These are phyloP conservation scores for Claviceps fusiformis DNA, from an alignment of 2,329 filamentous ascomycete species.

Conservation along the genomic window DNA sequence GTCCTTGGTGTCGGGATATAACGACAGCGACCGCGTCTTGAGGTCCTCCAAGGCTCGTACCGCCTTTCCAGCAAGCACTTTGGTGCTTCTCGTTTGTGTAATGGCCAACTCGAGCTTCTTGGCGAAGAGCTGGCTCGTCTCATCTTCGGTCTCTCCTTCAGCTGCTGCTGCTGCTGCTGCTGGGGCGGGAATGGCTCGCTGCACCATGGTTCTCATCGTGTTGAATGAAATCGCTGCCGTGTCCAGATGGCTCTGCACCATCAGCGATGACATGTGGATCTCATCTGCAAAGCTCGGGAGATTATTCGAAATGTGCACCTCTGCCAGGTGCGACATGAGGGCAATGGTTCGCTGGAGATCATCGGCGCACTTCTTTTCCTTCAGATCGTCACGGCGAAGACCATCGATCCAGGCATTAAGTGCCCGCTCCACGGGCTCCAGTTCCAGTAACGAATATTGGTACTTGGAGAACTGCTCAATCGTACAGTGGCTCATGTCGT, in stretches of 20 bases:
- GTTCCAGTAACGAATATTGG: constrained; percentile 68
- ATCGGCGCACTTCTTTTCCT: constrained; percentile 66
- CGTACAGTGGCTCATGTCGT: constrained; percentile 65
- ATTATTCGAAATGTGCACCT: constrained; percentile 60
- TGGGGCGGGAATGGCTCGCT: constrained; percentile 41
- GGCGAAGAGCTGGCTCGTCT: constrained; percentile 51
- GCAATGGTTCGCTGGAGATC: constrained; percentile 76
- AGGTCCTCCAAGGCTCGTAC: constrained; percentile 67
- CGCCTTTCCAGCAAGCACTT: constrained; percentile 70
- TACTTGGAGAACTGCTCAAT: constrained; percentile 66
- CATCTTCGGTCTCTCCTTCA: constrained; percentile 39
- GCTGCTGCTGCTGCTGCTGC: neutral
- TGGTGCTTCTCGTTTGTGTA: constrained; percentile 64
- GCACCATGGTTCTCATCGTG: constrained; percentile 51
- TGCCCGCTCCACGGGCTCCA: constrained; percentile 82
- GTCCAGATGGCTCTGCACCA: constrained; percentile 74
- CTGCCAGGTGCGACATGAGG: constrained; percentile 72
- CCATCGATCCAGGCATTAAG: constrained; percentile 81
- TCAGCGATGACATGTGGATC: constrained; percentile 59
- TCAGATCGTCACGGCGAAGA: constrained; percentile 70
- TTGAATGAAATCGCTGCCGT: constrained; percentile 56
- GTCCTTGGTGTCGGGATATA: constrained; percentile 52
- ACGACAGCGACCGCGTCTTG: constrained; percentile 58
- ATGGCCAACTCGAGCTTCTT: constrained; percentile 60
- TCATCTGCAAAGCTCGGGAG: constrained; percentile 66